phyloP scores from a whole-genome alignment of 148 eudicot species.

The Polygonum maritimum region DNA sequence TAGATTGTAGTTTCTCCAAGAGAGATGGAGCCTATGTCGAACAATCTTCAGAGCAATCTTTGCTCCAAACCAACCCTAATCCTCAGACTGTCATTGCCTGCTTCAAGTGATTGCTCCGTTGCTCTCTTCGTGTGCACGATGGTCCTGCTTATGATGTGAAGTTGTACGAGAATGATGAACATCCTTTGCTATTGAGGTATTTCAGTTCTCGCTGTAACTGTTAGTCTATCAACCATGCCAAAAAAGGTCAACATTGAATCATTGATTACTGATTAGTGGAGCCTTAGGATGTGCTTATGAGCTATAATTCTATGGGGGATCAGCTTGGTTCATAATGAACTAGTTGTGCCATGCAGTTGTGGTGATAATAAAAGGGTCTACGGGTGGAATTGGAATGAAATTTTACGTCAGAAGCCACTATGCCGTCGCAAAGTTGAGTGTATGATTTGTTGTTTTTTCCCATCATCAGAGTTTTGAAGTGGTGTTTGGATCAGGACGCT shows the following conservation, averaged over 20 bases:
- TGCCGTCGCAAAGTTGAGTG: slow-evolving; percentile 12
- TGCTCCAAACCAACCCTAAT: slow-evolving; percentile 47
- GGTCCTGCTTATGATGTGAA: slow-evolving; percentile 96
- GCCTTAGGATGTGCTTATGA: neutral
- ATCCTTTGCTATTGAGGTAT: slow-evolving; percentile 71
- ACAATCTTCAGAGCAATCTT: slow-evolving; percentile 79
- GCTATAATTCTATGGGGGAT: neutral
- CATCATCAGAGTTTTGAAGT: neutral
- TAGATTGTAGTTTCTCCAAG: slow-evolving; percentile 18
- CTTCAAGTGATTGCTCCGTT: slow-evolving; percentile 68
- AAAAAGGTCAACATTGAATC: too few species aligned
- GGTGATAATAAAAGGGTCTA: slow-evolving; percentile 91
- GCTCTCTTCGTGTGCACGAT: slow-evolving; percentile 65
- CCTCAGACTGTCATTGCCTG: slow-evolving; percentile 65
- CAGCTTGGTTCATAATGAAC: neutral
- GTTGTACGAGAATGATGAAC: slow-evolving; percentile 53
- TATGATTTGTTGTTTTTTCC: neutral
- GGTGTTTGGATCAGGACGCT: neutral
- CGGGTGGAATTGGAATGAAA: slow-evolving; percentile 92
- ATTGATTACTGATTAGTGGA: neutral
- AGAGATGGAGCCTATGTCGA: slow-evolving; percentile 47
- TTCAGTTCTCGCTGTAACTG: neutral
- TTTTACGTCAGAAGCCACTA: slow-evolving; percentile 25
- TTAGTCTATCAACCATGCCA: too few species aligned
- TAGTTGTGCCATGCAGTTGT: slow-evolving; percentile 41